Evolutionary conservation across 768 basidiomycete genomes (phyloP).

Genomic region (Suillus fuscotomentosus): DNA sequence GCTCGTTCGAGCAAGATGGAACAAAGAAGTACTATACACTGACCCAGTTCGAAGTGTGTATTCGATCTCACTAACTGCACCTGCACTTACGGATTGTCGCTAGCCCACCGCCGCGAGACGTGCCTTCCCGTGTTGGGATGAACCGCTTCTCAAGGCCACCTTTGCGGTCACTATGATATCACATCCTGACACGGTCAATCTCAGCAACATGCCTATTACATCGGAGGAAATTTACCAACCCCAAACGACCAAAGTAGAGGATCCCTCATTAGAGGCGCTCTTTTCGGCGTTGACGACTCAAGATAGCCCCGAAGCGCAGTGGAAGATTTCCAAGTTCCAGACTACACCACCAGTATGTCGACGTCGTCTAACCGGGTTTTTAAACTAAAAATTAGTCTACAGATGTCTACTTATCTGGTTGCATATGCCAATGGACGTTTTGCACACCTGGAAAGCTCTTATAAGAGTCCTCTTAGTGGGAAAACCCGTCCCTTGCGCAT

Average conservation of each 20-base stretch:
- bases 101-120: slow-evolving; percentile 85
- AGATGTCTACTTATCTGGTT: slow-evolving; percentile 88
- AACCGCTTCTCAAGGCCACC: slow-evolving; percentile 86
- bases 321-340: slow-evolving; percentile 84
- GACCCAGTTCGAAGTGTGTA: slow-evolving; percentile 82
- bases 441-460: slow-evolving; percentile 67
- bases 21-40: slow-evolving; percentile 69
- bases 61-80: background rate
- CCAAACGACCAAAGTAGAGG: slow-evolving; percentile 26
- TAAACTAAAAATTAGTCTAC: background rate
- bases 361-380: background rate
- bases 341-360: slow-evolving; percentile 64
- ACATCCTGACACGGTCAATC: slow-evolving; percentile 66
- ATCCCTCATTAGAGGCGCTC: slow-evolving; percentile 39
- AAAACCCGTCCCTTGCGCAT: slow-evolving; percentile 81
- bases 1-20: slow-evolving; percentile 60
- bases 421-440: slow-evolving; percentile 86
- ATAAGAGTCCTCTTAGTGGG: slow-evolving; percentile 76
- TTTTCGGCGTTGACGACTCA: slow-evolving; percentile 39
- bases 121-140: slow-evolving; percentile 91
- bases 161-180: slow-evolving; percentile 78
- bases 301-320: slow-evolving; percentile 39
- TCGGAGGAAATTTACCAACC: slow-evolving; percentile 53
- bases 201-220: slow-evolving; percentile 84
- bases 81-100: background rate